Percentiles rank a stretch among this genome's conserved stretches.
Evolutionary conservation across 768 basidiomycete species (phyloP).

Genomic region (Serendipita sp.): DNA sequence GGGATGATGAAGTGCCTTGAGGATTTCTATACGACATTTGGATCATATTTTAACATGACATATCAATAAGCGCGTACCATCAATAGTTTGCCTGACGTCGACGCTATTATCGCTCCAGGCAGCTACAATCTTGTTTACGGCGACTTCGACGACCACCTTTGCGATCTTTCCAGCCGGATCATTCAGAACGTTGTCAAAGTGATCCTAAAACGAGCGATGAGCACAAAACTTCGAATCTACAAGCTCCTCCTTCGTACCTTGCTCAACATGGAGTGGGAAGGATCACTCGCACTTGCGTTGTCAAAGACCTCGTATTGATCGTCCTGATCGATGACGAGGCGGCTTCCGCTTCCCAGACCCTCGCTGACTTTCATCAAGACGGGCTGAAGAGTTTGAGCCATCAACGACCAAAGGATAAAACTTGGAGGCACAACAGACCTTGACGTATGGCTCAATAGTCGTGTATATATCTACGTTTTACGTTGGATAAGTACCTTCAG

Average conservation of each 20-base stretch:
- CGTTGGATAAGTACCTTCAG: not conserved
- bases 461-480: constrained; percentile 33
- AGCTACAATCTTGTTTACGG: constrained; percentile 40
- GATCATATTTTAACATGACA: not conserved
- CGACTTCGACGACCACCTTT: constrained; percentile 45
- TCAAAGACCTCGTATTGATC: constrained; percentile 57
- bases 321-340: constrained; percentile 49
- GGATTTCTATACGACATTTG: constrained; percentile 25
- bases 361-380: constrained; percentile 41
- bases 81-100: not conserved
- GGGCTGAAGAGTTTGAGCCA: constrained; percentile 27
- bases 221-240: not conserved
- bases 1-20: constrained; percentile 56
- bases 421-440: constrained; percentile 21
- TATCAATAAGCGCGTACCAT: not conserved
- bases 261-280: constrained; percentile 55
- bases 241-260: constrained; percentile 21
- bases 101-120: constrained; percentile 19
- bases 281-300: constrained; percentile 50
- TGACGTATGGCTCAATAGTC: constrained; percentile 48
- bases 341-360: constrained; percentile 44
- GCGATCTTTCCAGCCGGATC: constrained; percentile 64
- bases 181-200: constrained; percentile 55
- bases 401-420: not conserved
- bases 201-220: constrained; percentile 27